Evolutionary conservation across 2,329 filamentous ascomycete species (phyloP), one percentile per base, ranked within the genome.

Genomic region (Calonectria pseudoturangicola): DNA sequence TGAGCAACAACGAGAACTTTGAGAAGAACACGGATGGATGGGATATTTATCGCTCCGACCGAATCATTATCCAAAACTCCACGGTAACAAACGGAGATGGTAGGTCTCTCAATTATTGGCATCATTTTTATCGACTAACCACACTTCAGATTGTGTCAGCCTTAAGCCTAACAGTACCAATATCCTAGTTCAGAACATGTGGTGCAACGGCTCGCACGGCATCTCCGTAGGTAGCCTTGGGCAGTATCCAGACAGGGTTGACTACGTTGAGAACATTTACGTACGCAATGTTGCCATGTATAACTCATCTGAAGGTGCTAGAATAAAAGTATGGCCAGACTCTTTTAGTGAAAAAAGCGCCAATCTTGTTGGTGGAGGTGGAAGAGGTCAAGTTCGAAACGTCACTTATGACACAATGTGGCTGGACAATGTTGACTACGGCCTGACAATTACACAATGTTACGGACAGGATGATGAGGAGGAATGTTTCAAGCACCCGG

Each of bases 101-200:
- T 63, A n/a, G 7, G 58, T 25, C 21, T 12, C 3, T 4, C 15
- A n/a, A 4, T 0, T 2, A 10, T 30, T 13, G 15, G 5, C 5
- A 7, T 8, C 10, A 30, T 63, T 63, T 1, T 8, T 1, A 1
- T 5, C 13, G 5, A 28, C 58, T 63, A 28, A 63, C 27, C 18
- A 2, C 10, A 6, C 0, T 18, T 30, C 41, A 56, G 89, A 94
- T 80, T 94, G 92, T 73, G 91, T 94, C 18, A 91, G 91, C 2
- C 93, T 94, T 87, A 94, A 94, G 83, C 92, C 92, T 21, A 94
- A 94, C 82, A 91, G 88, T 76, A 93, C 91, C 50, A 88, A 93
- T 75, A 89, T 94, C 27, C 81, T 93, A 3, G 89, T 94, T 8
- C 91, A 93, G 80, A 91, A 91, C 73, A 83, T 94, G 15, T 83